Evolutionary conservation across 169 alveolate species (phyloP), one percentile per base, ranked within the genome.

Genomic region (Eimeria tenella): DNA sequence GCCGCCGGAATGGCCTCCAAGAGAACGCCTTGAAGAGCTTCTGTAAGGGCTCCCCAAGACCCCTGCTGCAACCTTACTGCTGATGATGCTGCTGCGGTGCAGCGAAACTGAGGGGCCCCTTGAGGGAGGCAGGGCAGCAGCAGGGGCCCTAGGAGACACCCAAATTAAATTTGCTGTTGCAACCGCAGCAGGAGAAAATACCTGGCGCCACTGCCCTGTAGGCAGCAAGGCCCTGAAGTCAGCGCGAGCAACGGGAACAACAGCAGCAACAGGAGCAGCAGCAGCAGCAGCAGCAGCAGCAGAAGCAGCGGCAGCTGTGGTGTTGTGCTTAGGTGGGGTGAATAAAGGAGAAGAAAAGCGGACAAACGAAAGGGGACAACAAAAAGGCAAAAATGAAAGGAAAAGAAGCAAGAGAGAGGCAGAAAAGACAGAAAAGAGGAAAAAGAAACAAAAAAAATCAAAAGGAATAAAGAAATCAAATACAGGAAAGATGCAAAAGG

Each of bases 151-250:
- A 13, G 77, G 55, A 13, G 77, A 68, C n/a, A 68, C 13, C 77
- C 77, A 68, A 17, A 68, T 11, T 15, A 68, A 23, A n/a, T 68
- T 68, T n/a, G 77, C 77, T 17, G 77, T 68, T 11, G 77, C 77
- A 17, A 68, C 49, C 2, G 77, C 31, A n/a, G 77, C 77, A 68
- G 77, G 77, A 68, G 77, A 68, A n/a, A n/a, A 68, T 2, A 11
- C 77, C 31, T 68, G 77, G 13, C 77, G 77, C 77, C 77, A 68
- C 49, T 17, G 77, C 49, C 77, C 77, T 68, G 77, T 68, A 23
- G 77, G n/a, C 42, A n/a, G n/a, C n/a, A 68, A 23, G 77, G 77
- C 77, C 31, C 77, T 68, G 31, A 7, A n/a, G n/a, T 13, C 31
- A n/a, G 31, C 77, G n/a, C 49, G 3, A 68, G 77, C 42, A 31